These are phyloP conservation scores for Colletotrichum sp. DNA, from an alignment of 2,329 filamentous ascomycete species.

Conservation along the genomic window DNA sequence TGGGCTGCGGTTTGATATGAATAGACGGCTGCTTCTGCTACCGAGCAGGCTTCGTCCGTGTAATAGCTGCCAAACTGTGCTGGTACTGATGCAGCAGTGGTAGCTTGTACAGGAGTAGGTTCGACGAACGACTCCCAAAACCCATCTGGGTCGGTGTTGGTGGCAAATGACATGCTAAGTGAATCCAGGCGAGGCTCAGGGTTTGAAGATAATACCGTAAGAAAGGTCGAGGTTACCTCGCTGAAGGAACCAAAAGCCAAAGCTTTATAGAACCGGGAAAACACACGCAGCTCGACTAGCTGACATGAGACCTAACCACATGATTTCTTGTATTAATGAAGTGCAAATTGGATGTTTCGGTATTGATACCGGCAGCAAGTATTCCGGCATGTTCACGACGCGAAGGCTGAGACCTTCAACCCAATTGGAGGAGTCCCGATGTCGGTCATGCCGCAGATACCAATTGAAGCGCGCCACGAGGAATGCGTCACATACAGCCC, in stretches of 20 bases:
- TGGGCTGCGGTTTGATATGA: background rate
- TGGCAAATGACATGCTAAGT: too few relatives aligned
- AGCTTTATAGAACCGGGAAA: fast-evolving
- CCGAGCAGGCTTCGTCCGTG: fast-evolving
- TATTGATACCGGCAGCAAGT: fast-evolving
- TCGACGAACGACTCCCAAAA: too few relatives aligned
- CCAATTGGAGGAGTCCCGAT: background rate
- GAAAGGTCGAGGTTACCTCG: too few relatives aligned
- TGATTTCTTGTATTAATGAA: background rate
- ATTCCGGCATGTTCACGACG: background rate
- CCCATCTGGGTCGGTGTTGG: too few relatives aligned
- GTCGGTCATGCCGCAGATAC: background rate
- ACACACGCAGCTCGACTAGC: background rate
- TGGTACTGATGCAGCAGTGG: too few relatives aligned
- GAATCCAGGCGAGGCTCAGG: too few relatives aligned
- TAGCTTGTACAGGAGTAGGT: too few relatives aligned
- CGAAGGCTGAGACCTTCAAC: background rate
- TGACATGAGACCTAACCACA: background rate
- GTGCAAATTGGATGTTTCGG: background rate
- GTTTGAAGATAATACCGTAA: too few relatives aligned
- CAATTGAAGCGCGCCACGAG: background rate
- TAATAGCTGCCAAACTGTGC: too few relatives aligned
- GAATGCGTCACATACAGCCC: background rate
- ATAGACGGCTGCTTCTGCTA: background rate
- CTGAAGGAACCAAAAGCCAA: too few relatives aligned